Percentiles rank a stretch among this genome's conserved stretches.
Conservation (phyloP, 2,329 filamentous ascomycete species). For the Juglanconis juglandina region DNA sequence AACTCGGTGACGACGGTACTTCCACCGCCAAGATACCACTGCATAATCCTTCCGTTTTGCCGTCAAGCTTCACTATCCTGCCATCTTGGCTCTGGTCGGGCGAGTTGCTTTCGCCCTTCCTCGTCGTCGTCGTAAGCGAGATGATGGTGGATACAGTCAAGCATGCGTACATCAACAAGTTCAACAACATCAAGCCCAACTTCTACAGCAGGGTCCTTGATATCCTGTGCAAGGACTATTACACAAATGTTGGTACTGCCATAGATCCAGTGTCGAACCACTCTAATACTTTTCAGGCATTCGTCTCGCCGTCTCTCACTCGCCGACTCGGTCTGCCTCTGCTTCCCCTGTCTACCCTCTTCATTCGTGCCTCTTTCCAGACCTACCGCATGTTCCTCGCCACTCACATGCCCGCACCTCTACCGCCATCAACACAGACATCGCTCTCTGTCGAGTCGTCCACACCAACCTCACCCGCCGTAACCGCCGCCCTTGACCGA, state of each 20-base stretch:
- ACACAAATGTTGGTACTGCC: constrained; percentile 68
- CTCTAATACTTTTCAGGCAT: constrained; percentile 56
- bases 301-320: constrained; percentile 84
- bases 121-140: constrained; percentile 91
- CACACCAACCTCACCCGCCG: constrained; percentile 65
- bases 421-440: constrained; percentile 62
- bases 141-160: constrained; percentile 97
- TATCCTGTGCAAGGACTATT: constrained; percentile 95
- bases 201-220: constrained; percentile 90
- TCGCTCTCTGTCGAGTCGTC: constrained; percentile 63
- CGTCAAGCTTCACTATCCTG: constrained; percentile 85
- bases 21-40: constrained; percentile 57
- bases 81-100: constrained; percentile 74
- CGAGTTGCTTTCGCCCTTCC: constrained; percentile 86
- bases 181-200: constrained; percentile 91
- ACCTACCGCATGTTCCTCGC: constrained; percentile 98
- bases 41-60: constrained; percentile 71
- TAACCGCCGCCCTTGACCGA: constrained; percentile 72
- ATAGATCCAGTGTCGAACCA: not conserved
- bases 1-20: constrained; percentile 41
- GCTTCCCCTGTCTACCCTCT: constrained; percentile 88
- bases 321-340: constrained; percentile 86
- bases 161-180: constrained; percentile 96
- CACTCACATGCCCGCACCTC: constrained; percentile 74
- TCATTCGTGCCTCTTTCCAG: constrained; percentile 90